A percentile compares a stretch with the other conserved stretches of the same genome.
Conservation (phyloP, 331 rosid species). For the Malus hybrid region DNA sequence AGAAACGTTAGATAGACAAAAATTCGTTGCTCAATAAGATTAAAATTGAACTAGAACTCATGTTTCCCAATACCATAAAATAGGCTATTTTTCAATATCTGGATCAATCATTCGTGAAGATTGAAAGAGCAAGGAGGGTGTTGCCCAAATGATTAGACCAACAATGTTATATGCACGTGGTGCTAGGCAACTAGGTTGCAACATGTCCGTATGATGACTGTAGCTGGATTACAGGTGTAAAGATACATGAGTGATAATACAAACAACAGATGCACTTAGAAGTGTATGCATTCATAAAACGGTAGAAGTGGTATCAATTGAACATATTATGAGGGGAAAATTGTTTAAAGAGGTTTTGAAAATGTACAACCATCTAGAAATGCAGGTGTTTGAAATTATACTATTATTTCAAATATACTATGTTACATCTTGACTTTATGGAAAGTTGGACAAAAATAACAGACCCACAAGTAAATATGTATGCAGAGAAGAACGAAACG, state of each 20-base stretch:
- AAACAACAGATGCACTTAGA: neutral
- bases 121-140: neutral
- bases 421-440: neutral
- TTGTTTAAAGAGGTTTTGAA: neutral
- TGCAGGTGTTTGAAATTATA: neutral
- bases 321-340: neutral
- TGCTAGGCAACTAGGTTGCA: neutral
- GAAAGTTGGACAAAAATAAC: neutral
- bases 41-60: neutral
- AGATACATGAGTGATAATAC: neutral
- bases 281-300: neutral
- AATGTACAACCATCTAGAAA: neutral
- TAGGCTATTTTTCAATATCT: neutral
- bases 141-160: neutral
- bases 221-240: neutral
- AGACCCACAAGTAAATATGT: neutral
- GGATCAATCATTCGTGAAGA: neutral
- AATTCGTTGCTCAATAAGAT: neutral
- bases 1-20: neutral
- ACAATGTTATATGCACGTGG: neutral
- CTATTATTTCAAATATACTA: neutral
- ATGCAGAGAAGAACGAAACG: conserved; percentile 7
- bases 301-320: neutral
- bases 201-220: neutral
- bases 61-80: neutral